These are phyloP conservation scores for Entomophthora muscae DNA, from an alignment of 371 early-diverging fungal genomes.

Conservation along the genomic window DNA sequence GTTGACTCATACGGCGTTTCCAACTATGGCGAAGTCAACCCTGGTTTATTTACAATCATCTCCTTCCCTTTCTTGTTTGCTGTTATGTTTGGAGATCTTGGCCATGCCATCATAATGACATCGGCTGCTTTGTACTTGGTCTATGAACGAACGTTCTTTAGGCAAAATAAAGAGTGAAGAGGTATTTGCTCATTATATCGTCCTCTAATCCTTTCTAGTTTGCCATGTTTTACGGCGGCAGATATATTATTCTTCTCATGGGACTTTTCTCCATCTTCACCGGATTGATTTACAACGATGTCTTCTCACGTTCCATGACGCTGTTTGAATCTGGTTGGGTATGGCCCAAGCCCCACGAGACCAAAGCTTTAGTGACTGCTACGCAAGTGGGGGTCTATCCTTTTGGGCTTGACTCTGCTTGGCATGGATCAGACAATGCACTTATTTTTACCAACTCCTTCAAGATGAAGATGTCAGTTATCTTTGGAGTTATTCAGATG, in stretches of 20 bases:
- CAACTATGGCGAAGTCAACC: constrained; percentile 98
- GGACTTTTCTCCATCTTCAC: constrained; percentile 93
- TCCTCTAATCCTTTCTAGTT: constrained; percentile 29
- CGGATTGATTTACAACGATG: constrained; percentile 97
- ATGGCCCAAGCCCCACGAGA: constrained; percentile 28
- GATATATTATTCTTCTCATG: constrained; percentile 96
- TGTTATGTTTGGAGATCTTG: constrained; percentile 99
- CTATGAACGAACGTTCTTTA: constrained; percentile 64
- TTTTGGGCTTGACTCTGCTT: constrained; percentile 71
- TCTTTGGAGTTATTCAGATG: constrained; percentile 98
- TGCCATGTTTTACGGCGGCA: constrained; percentile 82
- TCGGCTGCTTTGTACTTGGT: constrained; percentile 58
- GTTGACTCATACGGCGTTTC: constrained; percentile 98
- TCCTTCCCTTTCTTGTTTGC: constrained; percentile 99
- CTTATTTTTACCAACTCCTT: constrained; percentile 95
- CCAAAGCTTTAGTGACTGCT: constrained; percentile 23
- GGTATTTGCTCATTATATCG: constrained; percentile 17
- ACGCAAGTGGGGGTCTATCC: constrained; percentile 33
- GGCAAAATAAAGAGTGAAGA: constrained; percentile 51
- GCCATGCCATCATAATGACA: constrained; percentile 88
- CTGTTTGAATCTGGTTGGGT: constrained; percentile 65
- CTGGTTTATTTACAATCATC: constrained; percentile 93
- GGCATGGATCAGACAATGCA: constrained; percentile 89
- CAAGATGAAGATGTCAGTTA: constrained; percentile 99
- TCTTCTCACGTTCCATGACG: constrained; percentile 72